Conservation (phyloP, 1,284 basidiomycete species). For the Gomphus bonarii region DNA sequence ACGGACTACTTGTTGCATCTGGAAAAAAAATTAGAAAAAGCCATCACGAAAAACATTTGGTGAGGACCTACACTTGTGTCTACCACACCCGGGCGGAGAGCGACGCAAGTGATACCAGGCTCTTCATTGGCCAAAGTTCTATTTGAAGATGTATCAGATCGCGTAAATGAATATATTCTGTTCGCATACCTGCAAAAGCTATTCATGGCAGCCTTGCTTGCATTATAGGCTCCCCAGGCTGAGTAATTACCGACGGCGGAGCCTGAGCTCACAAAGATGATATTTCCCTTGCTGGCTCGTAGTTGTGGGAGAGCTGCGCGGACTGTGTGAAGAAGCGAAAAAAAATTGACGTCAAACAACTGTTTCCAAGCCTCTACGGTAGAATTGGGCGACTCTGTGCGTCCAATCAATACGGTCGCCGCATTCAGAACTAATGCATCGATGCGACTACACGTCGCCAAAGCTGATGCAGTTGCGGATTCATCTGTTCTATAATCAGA, state of each 20-base stretch:
- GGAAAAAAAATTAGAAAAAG: neutral
- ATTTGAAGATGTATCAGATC: constrained; percentile 7
- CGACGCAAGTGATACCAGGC: constrained; percentile 57
- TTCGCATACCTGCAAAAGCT: constrained; percentile 54
- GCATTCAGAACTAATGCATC: constrained; percentile 78
- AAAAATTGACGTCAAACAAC: constrained; percentile 77
- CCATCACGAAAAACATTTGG: constrained; percentile 6
- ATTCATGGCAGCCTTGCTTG: constrained; percentile 79
- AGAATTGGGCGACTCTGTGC: constrained; percentile 27
- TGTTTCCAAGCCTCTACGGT: constrained; percentile 44
- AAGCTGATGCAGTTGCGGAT: constrained; percentile 40
- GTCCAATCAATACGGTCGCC: constrained; percentile 45
- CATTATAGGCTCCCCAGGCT: constrained; percentile 74
- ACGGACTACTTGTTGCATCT: constrained; percentile 66
- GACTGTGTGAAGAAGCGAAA: constrained; percentile 64
- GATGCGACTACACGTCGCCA: constrained; percentile 47
- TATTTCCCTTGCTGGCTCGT: constrained; percentile 52
- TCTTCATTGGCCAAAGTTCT: constrained; percentile 82
- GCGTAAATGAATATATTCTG: constrained; percentile 10
- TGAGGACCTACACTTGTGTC: constrained; percentile 49
- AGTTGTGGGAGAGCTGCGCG: constrained; percentile 57
- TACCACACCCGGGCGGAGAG: constrained; percentile 79
- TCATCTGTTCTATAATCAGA: constrained; percentile 41
- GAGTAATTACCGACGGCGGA: constrained; percentile 58
- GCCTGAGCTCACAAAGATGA: constrained; percentile 78